Evolutionary conservation across 75 land plant genomes (phyloP), one percentile per base, ranked within the genome.

Genomic region (Larix kaempferi): DNA sequence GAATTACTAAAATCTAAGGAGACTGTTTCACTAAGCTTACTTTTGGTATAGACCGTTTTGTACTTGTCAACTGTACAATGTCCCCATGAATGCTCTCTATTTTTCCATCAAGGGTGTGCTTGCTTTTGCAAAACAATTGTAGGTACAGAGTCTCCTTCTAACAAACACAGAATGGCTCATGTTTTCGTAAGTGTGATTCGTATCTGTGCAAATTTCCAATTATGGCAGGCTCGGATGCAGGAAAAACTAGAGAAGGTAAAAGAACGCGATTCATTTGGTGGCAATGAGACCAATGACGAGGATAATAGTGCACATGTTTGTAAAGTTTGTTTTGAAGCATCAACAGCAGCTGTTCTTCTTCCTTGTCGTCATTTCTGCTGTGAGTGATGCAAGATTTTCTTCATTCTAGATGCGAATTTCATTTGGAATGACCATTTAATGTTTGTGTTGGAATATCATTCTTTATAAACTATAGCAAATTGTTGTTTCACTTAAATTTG

Each of bases 281-380:
- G 76, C 19, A 11, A 71, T 22, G 13, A 39, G 11, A 82, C 76
- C n/a, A 86, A 83, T 65, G 84, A 78, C 13, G 73, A 69, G 25
- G 93, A 89, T 66, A 80, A 76, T 41, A 89, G 82, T 76, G 84
- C 88, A 71, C 93, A 93, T 80, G 77, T 82, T 29, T 94, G 97
- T 80, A 94, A 92, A 89, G 89, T 92, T 10, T 94, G 97, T 79
- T 94, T 92, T 84, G 94, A 92, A 74, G 88, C 97, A 29, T 80
- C 89, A 37, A 84, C 92, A 35, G 97, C 94, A 37, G 89, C 97
- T 59, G 84, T 94, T 71, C 92, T 94, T 81, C 92, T 94, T 61
- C 94, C 97, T 23, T 94, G 97, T 71, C 92, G 97, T 0, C 97
- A 94, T 83, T 92, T 94, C 80, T 94, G 91, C 73, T 82, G 97